Conservation (phyloP, 345 rosid species). For the Rhodamnia rubescens region DNA sequence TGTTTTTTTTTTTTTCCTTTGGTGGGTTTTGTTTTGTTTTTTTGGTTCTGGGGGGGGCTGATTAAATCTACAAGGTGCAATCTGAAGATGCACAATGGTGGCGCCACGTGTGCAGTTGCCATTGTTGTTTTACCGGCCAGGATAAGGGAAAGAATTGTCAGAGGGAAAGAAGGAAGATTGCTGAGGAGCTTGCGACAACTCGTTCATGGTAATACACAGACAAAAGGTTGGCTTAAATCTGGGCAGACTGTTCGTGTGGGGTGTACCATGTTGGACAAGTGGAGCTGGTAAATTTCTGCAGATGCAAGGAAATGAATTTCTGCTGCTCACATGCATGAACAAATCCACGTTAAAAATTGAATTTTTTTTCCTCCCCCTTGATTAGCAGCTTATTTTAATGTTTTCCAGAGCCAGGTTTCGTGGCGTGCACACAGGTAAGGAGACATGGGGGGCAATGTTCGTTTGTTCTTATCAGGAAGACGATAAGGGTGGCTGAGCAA, state of each 20-base stretch:
- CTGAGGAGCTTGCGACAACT: not conserved
- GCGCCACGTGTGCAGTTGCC: constrained; percentile 6
- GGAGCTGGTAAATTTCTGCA: not conserved
- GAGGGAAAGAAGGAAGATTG: not conserved
- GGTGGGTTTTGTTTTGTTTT: not conserved
- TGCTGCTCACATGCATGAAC: not conserved
- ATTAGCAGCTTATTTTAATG: not conserved
- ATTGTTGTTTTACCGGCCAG: not conserved
- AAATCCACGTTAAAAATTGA: not conserved
- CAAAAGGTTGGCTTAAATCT: not conserved
- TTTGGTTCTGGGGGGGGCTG: not conserved
- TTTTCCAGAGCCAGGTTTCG: not conserved
- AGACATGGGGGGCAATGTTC: not conserved
- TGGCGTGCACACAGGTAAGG: not conserved
- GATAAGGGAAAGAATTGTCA: constrained; percentile 10
- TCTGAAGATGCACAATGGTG: constrained; percentile 2
- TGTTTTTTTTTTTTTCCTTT: not conserved
- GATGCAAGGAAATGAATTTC: not conserved
- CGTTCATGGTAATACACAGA: not conserved
- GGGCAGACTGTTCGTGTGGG: not conserved
- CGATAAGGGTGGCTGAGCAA: not conserved
- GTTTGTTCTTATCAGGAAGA: not conserved
- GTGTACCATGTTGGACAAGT: not conserved
- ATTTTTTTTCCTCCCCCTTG: not conserved
- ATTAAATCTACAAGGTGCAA: constrained; percentile 11